phyloP scores from a whole-genome alignment of 2,329 filamentous ascomycete species.

The Penicillium sclerotigenum region DNA sequence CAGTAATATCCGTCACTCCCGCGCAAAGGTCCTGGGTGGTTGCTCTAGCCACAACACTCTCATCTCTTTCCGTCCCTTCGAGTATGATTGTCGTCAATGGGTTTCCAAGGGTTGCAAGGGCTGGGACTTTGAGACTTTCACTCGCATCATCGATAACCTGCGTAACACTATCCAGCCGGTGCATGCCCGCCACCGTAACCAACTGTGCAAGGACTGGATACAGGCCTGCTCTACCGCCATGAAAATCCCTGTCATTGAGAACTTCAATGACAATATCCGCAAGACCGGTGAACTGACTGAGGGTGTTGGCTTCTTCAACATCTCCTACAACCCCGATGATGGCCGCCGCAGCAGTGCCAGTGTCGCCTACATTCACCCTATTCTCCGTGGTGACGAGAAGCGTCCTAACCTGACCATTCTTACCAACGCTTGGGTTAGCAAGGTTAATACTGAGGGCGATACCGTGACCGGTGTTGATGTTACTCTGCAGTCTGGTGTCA shows the following conservation, averaged over 20 bases:
- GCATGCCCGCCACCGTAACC: slow-evolving; percentile 79
- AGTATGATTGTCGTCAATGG: slow-evolving; percentile 85
- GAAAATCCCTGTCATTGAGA: slow-evolving; percentile 73
- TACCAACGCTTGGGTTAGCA: slow-evolving; percentile 84
- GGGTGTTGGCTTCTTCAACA: slow-evolving; percentile 84
- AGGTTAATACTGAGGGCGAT: slow-evolving; percentile 68
- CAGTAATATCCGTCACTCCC: slow-evolving; percentile 85
- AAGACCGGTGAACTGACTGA: slow-evolving; percentile 68
- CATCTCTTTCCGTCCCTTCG: slow-evolving; percentile 87
- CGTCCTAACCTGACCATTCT: slow-evolving; percentile 80
- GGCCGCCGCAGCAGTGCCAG: slow-evolving; percentile 80
- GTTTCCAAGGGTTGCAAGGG: slow-evolving; percentile 75
- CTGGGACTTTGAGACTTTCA: slow-evolving; percentile 85
- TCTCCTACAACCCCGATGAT: slow-evolving; percentile 87
- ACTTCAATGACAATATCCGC: slow-evolving; percentile 84
- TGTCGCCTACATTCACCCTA: slow-evolving; percentile 90
- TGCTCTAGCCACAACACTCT: slow-evolving; percentile 93
- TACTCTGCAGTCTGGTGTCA: slow-evolving; percentile 59
- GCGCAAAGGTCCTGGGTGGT: slow-evolving; percentile 86
- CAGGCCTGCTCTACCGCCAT: slow-evolving; percentile 73
- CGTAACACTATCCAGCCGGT: slow-evolving; percentile 89
- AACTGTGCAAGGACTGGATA: slow-evolving; percentile 89
- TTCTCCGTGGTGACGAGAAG: slow-evolving; percentile 77
- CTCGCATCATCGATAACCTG: slow-evolving; percentile 74
- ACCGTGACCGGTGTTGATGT: slow-evolving; percentile 72